Evolutionary conservation across 2,329 filamentous ascomycete genomes (phyloP).

Genomic region (Ascochyta viciae-villosae): DNA sequence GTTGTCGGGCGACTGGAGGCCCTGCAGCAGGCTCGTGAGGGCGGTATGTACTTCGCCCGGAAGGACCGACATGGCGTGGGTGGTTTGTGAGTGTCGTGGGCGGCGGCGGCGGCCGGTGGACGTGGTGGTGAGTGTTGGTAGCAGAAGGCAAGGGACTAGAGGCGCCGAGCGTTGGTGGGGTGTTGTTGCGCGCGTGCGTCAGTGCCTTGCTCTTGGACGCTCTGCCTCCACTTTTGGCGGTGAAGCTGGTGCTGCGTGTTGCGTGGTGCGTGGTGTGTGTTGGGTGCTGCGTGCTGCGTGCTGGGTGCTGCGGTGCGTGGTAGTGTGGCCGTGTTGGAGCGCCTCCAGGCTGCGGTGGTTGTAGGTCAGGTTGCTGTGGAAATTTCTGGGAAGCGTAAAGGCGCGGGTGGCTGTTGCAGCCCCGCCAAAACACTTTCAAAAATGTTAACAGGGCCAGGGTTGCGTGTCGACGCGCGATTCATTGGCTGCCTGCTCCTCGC

Average conservation of each 20-base stretch:
- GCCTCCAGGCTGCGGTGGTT: constrained; percentile 7
- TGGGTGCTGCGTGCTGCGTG: background rate
- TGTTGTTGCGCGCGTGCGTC: constrained; percentile 6
- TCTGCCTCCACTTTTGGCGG: constrained; percentile 8
- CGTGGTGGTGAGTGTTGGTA: constrained; percentile 8
- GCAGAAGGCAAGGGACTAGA: constrained; percentile 15
- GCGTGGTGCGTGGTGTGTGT: background rate
- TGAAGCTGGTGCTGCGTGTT: background rate
- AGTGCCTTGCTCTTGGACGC: constrained; percentile 6
- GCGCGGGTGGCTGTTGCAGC: constrained; percentile 3
- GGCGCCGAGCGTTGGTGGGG: constrained; percentile 1
- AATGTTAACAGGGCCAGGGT: constrained; percentile 12
- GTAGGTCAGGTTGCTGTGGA: constrained; percentile 12
- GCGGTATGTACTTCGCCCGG: constrained; percentile 83
- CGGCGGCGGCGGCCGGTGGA: constrained; percentile 31
- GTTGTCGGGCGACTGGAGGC: constrained; percentile 90
- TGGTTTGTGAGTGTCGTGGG: constrained; percentile 21
- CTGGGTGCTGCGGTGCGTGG: background rate
- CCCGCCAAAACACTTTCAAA: constrained; percentile 18
- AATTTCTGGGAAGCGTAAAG: constrained; percentile 11
- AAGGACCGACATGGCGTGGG: constrained; percentile 77
- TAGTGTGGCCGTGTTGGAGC: background rate
- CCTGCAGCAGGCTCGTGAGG: constrained; percentile 84
- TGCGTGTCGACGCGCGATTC: constrained; percentile 8
- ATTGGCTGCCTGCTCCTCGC: constrained; percentile 14